A percentile compares a stretch with the other conserved stretches of the same genome.
These are phyloP conservation scores for Vitis amurensis DNA, from an alignment of 164 flowering plant species.

Conservation along the genomic window DNA sequence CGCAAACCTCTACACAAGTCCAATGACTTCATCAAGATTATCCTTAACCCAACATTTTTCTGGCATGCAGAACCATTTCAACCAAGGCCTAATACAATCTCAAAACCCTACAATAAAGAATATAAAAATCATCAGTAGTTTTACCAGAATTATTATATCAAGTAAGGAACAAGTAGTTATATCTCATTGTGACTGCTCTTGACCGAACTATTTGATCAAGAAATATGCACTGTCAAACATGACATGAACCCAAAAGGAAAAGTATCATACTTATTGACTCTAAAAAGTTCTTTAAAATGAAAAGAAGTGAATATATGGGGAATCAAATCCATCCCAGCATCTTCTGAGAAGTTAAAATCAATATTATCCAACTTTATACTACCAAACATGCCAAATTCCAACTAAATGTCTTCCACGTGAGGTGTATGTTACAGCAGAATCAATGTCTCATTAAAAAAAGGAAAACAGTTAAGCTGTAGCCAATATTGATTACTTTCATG, in stretches of 20 bases:
- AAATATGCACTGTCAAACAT: background rate
- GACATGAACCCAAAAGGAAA: background rate
- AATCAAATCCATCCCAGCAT: background rate
- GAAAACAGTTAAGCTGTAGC: background rate
- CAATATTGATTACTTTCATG: too few relatives aligned
- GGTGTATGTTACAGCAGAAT: background rate
- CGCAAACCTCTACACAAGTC: constrained; percentile 8
- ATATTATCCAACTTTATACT: constrained; percentile 7
- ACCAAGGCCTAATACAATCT: background rate
- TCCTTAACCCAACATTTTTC: background rate
- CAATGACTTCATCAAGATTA: constrained; percentile 13
- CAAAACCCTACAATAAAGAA: background rate
- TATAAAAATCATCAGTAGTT: background rate
- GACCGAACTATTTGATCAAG: background rate
- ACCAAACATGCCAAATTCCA: constrained; percentile 1
- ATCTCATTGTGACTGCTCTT: background rate
- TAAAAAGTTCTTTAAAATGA: background rate
- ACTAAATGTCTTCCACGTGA: background rate
- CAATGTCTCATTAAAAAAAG: background rate
- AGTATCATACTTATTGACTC: background rate
- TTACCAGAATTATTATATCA: background rate
- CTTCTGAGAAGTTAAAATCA: constrained; percentile 5
- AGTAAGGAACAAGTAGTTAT: background rate
- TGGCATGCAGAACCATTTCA: background rate
- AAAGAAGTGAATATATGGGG: background rate